A percentile compares a stretch with the other conserved stretches of the same genome.
phyloP scores from a whole-genome alignment of 2,329 filamentous ascomycete genomes.

The Colletotrichum destructivum region DNA sequence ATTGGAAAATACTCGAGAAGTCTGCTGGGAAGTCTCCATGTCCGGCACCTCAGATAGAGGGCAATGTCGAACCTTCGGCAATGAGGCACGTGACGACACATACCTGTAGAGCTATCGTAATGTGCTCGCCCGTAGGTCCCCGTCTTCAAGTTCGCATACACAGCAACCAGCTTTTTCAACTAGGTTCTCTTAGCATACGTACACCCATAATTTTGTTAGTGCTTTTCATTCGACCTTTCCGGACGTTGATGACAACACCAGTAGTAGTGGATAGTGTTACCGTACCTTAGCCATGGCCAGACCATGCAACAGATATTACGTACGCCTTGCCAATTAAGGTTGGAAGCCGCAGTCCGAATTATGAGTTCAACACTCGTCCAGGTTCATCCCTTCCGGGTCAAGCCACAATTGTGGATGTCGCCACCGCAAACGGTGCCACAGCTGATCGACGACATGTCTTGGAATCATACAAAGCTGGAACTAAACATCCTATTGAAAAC shows the following conservation, averaged over 20 bases:
- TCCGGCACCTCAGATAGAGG: no score
- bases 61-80: not conserved
- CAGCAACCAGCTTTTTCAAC: no score
- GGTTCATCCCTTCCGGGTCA: conserved; percentile 36
- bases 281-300: not conserved
- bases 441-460: conserved; percentile 36
- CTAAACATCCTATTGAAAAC: not conserved
- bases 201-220: no score
- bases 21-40: not conserved
- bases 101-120: not conserved
- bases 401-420: conserved; percentile 40
- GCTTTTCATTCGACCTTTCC: no score
- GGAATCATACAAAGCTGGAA: not conserved
- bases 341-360: conserved; percentile 13
- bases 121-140: not conserved
- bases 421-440: conserved; percentile 36
- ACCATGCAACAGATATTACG: not conserved
- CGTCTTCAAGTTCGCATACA: not conserved
- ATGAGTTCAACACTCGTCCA: not conserved
- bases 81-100: not conserved
- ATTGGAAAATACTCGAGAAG: not conserved
- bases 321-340: conserved; percentile 22
- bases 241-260: not conserved
- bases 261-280: not conserved
- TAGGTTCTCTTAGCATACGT: no score